phyloP scores from a whole-genome alignment of 495 filamentous ascomycete species.

The Tuber umbilicatum region DNA sequence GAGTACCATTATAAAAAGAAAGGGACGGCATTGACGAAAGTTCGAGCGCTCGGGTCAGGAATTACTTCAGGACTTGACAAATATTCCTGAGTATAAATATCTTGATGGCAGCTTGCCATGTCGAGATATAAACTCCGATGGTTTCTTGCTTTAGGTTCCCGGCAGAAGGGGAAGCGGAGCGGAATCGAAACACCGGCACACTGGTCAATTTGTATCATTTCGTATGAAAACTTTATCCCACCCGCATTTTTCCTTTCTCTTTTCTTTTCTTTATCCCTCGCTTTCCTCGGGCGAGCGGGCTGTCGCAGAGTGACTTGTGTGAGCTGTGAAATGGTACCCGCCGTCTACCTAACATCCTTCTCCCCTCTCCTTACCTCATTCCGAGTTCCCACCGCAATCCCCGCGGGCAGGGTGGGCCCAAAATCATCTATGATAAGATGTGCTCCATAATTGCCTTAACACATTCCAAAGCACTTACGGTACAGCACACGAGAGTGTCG shows the following conservation, averaged over 20 bases:
- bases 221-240: neutral
- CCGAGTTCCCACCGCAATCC: neutral
- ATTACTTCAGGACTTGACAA: neutral
- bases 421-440: neutral
- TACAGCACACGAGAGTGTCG: neutral
- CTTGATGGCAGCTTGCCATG: neutral
- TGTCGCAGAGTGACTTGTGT: neutral
- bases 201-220: neutral
- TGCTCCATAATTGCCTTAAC: neutral
- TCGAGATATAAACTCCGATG: neutral
- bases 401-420: neutral
- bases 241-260: neutral
- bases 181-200: neutral
- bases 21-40: neutral
- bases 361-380: neutral
- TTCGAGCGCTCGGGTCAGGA: neutral
- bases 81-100: neutral
- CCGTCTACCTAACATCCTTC: neutral
- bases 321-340: neutral
- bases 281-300: neutral
- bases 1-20: neutral
- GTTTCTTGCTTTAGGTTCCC: neutral
- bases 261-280: neutral
- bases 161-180: neutral
- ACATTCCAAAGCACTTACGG: neutral